phyloP scores from a whole-genome alignment of 371 early-diverging fungal genomes.

The Mortierella sp. region DNA sequence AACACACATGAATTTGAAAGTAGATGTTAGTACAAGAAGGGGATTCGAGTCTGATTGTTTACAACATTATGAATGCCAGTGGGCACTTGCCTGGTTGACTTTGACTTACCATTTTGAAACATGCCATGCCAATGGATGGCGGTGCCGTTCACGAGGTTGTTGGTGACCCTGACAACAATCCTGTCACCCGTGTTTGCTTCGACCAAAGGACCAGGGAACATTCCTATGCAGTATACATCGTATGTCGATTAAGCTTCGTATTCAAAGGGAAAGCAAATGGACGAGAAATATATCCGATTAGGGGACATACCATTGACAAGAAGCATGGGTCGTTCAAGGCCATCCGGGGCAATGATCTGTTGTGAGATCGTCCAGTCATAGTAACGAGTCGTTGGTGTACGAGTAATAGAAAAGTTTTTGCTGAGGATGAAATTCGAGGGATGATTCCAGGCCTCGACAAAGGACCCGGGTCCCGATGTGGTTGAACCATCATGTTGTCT shows the following conservation, averaged over 20 bases:
- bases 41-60: background rate
- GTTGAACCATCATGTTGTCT: background rate
- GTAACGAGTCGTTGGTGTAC: conserved; percentile 34
- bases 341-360: conserved; percentile 56
- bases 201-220: conserved; percentile 60
- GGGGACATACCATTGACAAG: conserved; percentile 60
- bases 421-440: conserved; percentile 39
- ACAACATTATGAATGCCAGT: background rate
- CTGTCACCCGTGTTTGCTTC: conserved; percentile 60
- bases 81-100: too few species aligned
- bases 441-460: conserved; percentile 27
- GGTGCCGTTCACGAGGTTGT: conserved; percentile 53
- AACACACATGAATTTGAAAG: background rate
- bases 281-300: too few species aligned
- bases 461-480: background rate
- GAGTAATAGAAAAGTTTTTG: conserved; percentile 47
- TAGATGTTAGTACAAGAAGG: background rate
- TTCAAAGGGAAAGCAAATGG: background rate
- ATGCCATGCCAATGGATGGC: conserved; percentile 60
- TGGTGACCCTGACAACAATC: conserved; percentile 59
- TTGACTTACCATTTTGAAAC: conserved; percentile 49
- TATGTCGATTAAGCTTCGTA: background rate
- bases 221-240: conserved; percentile 22
- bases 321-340: conserved; percentile 56
- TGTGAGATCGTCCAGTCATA: conserved; percentile 53